Evolutionary conservation across 768 basidiomycete species (phyloP).

Genomic region (Lyophyllum shimeji): DNA sequence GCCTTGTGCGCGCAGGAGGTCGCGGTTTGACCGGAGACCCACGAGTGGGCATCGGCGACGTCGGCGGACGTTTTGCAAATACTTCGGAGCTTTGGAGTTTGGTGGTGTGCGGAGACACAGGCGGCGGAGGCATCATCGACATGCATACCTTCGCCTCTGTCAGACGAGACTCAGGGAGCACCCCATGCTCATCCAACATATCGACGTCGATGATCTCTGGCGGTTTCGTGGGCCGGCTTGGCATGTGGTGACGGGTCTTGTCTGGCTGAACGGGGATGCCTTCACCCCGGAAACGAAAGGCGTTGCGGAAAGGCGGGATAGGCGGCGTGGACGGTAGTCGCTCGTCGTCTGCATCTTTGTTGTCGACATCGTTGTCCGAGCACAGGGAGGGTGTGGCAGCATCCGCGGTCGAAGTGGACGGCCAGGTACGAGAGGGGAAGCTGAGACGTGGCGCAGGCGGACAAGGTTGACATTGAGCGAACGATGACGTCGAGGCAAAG

Average conservation of each 20-base stretch:
- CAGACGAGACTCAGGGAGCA: neutral
- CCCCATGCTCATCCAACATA: slow-evolving; percentile 19
- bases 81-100: slow-evolving; percentile 28
- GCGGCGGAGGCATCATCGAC: slow-evolving; percentile 18
- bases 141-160: neutral
- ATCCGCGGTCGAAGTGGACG: slow-evolving; percentile 25
- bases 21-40: slow-evolving; percentile 55
- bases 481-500: slow-evolving; percentile 21
- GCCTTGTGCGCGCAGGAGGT: slow-evolving; percentile 51
- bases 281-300: slow-evolving; percentile 17
- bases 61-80: slow-evolving; percentile 62
- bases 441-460: slow-evolving; percentile 14
- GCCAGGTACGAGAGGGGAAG: slow-evolving; percentile 10
- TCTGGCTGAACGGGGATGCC: slow-evolving; percentile 17
- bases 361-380: slow-evolving; percentile 63
- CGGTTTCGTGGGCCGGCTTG: neutral
- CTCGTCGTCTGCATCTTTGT: slow-evolving; percentile 52
- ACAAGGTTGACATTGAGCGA: slow-evolving; percentile 22
- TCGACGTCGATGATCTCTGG: slow-evolving; percentile 36
- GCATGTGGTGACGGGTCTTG: neutral
- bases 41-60: slow-evolving; percentile 58
- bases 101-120: slow-evolving; percentile 4
- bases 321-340: slow-evolving; percentile 54
- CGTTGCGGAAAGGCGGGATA: slow-evolving; percentile 21
- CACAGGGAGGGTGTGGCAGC: slow-evolving; percentile 69